Evolutionary conservation across 768 basidiomycete species (phyloP).

Genomic region (Neoboletus brunneissimus): DNA sequence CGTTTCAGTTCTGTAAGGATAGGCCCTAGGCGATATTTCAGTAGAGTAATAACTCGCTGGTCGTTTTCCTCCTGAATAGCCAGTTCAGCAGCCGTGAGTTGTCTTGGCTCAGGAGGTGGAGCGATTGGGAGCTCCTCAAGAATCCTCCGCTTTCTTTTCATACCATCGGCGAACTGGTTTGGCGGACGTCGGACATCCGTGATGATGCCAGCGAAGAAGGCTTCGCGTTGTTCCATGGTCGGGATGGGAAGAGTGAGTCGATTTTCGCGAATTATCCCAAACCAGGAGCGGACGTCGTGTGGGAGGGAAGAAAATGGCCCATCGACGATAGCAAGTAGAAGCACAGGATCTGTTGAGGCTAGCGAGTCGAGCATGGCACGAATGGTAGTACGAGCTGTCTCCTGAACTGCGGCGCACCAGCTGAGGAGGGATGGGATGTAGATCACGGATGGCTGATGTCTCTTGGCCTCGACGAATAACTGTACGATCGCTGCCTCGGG

Average conservation of each 20-base stretch:
- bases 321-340: conserved; percentile 87
- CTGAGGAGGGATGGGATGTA: conserved; percentile 87
- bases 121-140: conserved; percentile 86
- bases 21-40: conserved; percentile 89
- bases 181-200: conserved; percentile 72
- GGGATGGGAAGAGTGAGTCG: conserved; percentile 65
- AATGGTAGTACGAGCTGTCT: conserved; percentile 80
- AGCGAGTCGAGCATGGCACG: conserved; percentile 90
- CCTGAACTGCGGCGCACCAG: conserved; percentile 84
- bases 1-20: conserved; percentile 87
- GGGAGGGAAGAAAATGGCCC: conserved; percentile 69
- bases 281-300: conserved; percentile 85
- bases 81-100: conserved; percentile 79
- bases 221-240: conserved; percentile 49
- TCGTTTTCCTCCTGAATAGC: conserved; percentile 83
- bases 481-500: conserved; percentile 92
- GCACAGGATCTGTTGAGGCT: conserved; percentile 88
- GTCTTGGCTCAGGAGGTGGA: conserved; percentile 82
- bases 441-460: conserved; percentile 93
- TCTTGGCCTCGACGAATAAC: conserved; percentile 93
- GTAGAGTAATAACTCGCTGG: conserved; percentile 66
- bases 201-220: conserved; percentile 77
- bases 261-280: conserved; percentile 74
- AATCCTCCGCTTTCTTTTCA: conserved; percentile 77
- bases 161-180: conserved; percentile 84